Conservation (phyloP, 2,329 filamentous ascomycete genomes). For the Teratosphaeria viscida region DNA sequence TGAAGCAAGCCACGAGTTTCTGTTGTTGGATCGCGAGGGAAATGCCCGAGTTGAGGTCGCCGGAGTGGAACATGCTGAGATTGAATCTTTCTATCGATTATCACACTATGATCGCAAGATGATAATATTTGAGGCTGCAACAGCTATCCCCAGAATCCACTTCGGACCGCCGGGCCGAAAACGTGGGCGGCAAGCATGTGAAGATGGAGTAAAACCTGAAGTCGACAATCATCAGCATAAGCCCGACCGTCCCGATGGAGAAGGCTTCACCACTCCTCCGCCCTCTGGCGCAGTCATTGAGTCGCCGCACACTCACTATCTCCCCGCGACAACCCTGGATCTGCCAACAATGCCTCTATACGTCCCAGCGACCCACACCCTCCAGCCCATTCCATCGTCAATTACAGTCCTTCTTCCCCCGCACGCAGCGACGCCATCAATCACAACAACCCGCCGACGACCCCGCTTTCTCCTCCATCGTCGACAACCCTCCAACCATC, state of each 20-base stretch:
- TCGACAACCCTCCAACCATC: slow-evolving; percentile 74
- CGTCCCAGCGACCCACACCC: not conserved
- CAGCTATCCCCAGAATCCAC: not conserved
- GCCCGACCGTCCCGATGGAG: slow-evolving; percentile 8
- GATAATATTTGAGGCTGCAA: not conserved
- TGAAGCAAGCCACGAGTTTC: slow-evolving; percentile 77
- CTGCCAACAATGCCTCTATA: slow-evolving; percentile 27
- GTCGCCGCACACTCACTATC: slow-evolving; percentile 2
- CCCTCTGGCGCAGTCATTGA: slow-evolving; percentile 1
- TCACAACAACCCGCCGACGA: slow-evolving; percentile 53
- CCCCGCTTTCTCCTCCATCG: slow-evolving; percentile 69
- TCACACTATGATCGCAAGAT: not conserved
- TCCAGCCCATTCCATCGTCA: not conserved
- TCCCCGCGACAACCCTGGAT: slow-evolving; percentile 9
- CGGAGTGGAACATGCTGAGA: slow-evolving; percentile 64
- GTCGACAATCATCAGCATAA: not conserved
- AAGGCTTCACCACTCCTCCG: slow-evolving; percentile 11
- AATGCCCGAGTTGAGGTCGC: slow-evolving; percentile 72
- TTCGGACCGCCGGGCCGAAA: not conserved
- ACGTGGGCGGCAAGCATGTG: slow-evolving; percentile 1
- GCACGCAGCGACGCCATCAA: slow-evolving; percentile 24
- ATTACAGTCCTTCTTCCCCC: slow-evolving; percentile 6
- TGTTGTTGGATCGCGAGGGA: slow-evolving; percentile 59
- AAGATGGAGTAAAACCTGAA: not conserved
- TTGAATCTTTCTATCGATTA: not conserved